A percentile compares a stretch with the other conserved stretches of the same genome.
phyloP scores from a whole-genome alignment of 2,329 filamentous ascomycete genomes.

The Phialemoniopsis sp. region DNA sequence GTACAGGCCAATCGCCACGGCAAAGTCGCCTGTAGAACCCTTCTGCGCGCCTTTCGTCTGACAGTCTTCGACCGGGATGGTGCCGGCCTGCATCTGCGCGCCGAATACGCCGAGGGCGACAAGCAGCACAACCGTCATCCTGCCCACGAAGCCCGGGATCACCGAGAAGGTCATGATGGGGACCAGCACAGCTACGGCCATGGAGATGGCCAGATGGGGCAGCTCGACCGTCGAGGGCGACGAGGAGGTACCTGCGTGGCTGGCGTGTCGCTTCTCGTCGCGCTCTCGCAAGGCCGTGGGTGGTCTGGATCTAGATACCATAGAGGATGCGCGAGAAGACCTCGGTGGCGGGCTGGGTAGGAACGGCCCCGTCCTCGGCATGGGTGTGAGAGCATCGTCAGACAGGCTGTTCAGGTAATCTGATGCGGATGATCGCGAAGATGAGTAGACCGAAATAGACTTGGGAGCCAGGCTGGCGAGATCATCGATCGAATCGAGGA shows the following conservation, averaged over 20 bases:
- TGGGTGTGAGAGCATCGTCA: slow-evolving; percentile 15
- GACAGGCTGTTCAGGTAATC: slow-evolving; percentile 4
- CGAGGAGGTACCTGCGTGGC: neutral
- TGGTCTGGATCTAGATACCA: neutral
- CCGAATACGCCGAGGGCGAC: slow-evolving; percentile 38
- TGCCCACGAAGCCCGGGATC: slow-evolving; percentile 50
- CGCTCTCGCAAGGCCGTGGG: neutral
- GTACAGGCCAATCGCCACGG: too few relatives aligned
- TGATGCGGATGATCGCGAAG: neutral
- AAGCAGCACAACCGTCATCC: slow-evolving; percentile 53
- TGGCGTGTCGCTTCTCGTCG: neutral
- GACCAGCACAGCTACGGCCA: slow-evolving; percentile 47
- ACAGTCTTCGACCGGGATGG: neutral
- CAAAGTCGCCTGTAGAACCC: too few relatives aligned
- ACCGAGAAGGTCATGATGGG: slow-evolving; percentile 56
- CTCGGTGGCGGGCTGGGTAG: slow-evolving; percentile 1
- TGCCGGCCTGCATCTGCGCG: slow-evolving; percentile 5
- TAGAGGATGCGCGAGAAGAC: slow-evolving; percentile 1
- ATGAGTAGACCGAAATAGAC: neutral
- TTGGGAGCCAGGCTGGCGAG: slow-evolving; percentile 38
- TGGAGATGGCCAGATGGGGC: slow-evolving; percentile 32
- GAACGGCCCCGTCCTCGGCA: slow-evolving; percentile 12
- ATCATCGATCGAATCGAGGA: slow-evolving; percentile 52
- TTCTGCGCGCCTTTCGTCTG: neutral
- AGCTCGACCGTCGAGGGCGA: slow-evolving; percentile 6